A percentile compares a stretch with the other conserved stretches of the same genome.
phyloP scores from a whole-genome alignment of 768 basidiomycete species.

The Cyclocybe aegerita region DNA sequence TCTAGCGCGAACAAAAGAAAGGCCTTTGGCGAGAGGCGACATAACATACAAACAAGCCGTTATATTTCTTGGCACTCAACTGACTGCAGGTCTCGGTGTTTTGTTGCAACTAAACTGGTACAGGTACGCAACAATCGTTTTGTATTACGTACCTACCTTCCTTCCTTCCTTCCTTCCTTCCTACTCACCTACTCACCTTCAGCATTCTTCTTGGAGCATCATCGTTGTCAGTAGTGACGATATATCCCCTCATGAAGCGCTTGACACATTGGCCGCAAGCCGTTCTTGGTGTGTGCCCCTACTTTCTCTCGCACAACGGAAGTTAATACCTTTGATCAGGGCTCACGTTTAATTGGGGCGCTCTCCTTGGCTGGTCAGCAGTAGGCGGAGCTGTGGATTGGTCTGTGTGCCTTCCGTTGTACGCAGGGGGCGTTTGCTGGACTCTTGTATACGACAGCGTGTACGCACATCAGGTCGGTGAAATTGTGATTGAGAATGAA shows the following conservation, averaged over 20 bases:
- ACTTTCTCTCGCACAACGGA: background rate
- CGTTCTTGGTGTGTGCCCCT: slow-evolving; percentile 68
- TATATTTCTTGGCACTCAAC: slow-evolving; percentile 78
- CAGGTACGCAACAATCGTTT: slow-evolving; percentile 49
- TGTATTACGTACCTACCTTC: background rate
- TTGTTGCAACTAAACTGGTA: slow-evolving; percentile 93
- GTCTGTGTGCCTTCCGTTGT: slow-evolving; percentile 82
- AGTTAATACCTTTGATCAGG: slow-evolving; percentile 42
- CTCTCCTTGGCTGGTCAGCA: slow-evolving; percentile 94
- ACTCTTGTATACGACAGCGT: slow-evolving; percentile 97
- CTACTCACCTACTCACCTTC: background rate
- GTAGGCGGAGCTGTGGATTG: slow-evolving; percentile 81
- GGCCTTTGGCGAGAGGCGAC: slow-evolving; percentile 86
- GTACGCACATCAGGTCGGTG: slow-evolving; percentile 88
- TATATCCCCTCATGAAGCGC: slow-evolving; percentile 98
- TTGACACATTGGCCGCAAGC: slow-evolving; percentile 97
- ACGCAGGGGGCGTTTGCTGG: slow-evolving; percentile 89
- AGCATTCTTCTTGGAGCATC: slow-evolving; percentile 93
- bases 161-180: background rate
- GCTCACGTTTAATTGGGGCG: slow-evolving; percentile 96
- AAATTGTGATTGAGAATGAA: background rate
- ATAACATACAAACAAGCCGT: slow-evolving; percentile 75
- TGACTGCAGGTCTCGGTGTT: slow-evolving; percentile 80
- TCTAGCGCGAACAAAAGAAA: slow-evolving; percentile 78
- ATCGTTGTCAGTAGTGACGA: slow-evolving; percentile 80